Conservation (phyloP, 2,329 filamentous ascomycete species). For the Aureobasidium sp. region DNA sequence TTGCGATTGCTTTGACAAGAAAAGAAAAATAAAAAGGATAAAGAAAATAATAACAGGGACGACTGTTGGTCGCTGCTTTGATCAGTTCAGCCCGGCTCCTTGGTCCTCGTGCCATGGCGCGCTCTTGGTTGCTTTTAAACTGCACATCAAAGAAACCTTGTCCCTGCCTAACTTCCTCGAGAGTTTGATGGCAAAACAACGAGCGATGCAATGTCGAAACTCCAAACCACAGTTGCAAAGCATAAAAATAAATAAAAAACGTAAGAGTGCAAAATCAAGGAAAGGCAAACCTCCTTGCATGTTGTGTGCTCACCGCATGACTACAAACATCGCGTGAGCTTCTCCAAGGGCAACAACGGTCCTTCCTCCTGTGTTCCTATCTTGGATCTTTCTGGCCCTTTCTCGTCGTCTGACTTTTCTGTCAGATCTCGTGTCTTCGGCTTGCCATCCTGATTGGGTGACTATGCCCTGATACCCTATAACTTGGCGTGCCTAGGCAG, state of each 20-base stretch:
- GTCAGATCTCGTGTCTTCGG: background rate
- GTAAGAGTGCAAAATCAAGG: background rate
- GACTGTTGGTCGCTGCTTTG: background rate
- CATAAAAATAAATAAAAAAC: background rate
- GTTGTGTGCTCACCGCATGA: background rate
- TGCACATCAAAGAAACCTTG: background rate
- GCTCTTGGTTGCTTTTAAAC: background rate
- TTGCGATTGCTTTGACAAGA: background rate
- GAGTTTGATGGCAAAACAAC: slow-evolving; percentile 1
- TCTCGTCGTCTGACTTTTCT: background rate
- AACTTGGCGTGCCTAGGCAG: background rate
- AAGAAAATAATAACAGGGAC: background rate
- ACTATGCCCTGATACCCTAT: background rate
- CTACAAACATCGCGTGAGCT: background rate
- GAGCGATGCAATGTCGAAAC: background rate
- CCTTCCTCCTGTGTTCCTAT: background rate
- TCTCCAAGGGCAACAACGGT: background rate
- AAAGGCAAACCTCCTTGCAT: background rate
- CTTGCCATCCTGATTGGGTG: background rate
- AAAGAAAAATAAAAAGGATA: background rate
- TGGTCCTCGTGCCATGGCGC: background rate
- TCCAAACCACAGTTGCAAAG: background rate
- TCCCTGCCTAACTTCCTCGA: background rate
- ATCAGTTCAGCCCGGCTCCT: background rate
- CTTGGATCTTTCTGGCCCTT: background rate